Conservation (phyloP, 225 moss, liverwort and hornwort species). For the Polytrichum formosum region DNA sequence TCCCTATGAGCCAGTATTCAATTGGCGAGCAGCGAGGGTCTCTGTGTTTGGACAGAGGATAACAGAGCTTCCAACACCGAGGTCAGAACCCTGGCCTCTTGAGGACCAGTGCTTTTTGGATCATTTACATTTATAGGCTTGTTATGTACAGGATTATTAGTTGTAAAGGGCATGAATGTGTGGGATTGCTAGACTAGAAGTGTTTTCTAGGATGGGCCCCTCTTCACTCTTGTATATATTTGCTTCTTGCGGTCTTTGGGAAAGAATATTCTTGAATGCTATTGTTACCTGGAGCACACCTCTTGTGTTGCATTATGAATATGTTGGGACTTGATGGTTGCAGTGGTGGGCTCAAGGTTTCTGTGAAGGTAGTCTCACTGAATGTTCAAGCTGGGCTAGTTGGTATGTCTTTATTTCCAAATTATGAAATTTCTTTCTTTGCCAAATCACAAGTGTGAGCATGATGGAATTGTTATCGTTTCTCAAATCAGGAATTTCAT, state of each 20-base stretch:
- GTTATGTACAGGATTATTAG: no score
- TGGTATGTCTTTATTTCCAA: constrained; percentile 47
- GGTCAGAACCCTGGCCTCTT: constrained; percentile 28
- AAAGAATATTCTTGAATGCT: neutral
- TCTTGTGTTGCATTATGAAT: no score
- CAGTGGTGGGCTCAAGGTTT: constrained; percentile 86
- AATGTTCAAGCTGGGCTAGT: constrained; percentile 95
- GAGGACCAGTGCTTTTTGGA: no score
- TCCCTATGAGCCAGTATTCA: constrained; percentile 93
- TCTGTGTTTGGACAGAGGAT: constrained; percentile 80
- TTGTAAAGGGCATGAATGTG: no score
- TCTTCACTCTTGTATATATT: neutral
- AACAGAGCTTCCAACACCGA: constrained; percentile 71
- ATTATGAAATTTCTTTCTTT: neutral
- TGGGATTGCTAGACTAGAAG: no score
- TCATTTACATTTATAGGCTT: no score
- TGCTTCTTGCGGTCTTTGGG: neutral
- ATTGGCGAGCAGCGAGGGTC: constrained; percentile 75
- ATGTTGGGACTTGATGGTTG: constrained; percentile 26
- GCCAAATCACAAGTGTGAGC: no score
- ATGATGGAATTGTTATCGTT: no score
- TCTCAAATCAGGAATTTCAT: no score
- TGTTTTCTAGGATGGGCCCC: no score
- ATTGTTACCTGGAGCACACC: neutral
- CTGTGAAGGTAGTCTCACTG: constrained; percentile 84